Conservation (phyloP, 163 green algal genomes). For the Prototheca wickerhamii region DNA sequence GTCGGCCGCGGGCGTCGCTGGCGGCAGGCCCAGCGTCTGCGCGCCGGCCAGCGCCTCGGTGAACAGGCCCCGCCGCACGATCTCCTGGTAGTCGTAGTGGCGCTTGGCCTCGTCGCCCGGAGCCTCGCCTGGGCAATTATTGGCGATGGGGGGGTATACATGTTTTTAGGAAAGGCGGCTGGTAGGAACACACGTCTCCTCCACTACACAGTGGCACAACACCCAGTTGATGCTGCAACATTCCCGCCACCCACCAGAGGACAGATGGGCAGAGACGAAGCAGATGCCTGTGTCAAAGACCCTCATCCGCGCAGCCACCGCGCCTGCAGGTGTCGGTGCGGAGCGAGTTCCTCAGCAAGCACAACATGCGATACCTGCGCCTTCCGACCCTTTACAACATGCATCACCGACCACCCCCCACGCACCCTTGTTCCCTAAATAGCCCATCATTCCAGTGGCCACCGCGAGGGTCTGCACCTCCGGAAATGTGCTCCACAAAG, state of each 20-base stretch:
- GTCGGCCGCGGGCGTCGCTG: too few species aligned
- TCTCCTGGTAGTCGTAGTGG: conserved; percentile 63
- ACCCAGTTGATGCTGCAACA: not conserved
- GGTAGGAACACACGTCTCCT: not conserved
- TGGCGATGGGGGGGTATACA: too few species aligned
- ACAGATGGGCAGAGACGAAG: conserved; percentile 63
- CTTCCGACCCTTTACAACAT: not conserved
- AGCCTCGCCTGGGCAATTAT: conserved; percentile 58
- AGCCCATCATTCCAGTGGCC: conserved; percentile 58
- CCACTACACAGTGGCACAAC: not conserved
- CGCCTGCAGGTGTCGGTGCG: conserved; percentile 1
- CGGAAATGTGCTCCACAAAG: conserved; percentile 41
- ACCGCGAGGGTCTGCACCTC: conserved; percentile 47
- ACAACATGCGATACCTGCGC: too few species aligned
- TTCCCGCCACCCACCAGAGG: conserved; percentile 16
- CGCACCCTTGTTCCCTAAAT: conserved; percentile 77
- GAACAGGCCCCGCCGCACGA: conserved; percentile 50
- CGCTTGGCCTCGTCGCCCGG: conserved; percentile 62
- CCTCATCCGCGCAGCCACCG: conserved; percentile 57
- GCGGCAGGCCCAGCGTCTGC: too few species aligned
- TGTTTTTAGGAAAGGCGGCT: too few species aligned
- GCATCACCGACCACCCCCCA: not conserved
- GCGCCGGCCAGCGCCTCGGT: not conserved
- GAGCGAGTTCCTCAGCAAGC: too few species aligned
- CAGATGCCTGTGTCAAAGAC: conserved; percentile 57